Base-by-base conservation (phyloP, 495 filamentous ascomycete genomes). In the Hypoxylon lienhwacheense region DNA sequence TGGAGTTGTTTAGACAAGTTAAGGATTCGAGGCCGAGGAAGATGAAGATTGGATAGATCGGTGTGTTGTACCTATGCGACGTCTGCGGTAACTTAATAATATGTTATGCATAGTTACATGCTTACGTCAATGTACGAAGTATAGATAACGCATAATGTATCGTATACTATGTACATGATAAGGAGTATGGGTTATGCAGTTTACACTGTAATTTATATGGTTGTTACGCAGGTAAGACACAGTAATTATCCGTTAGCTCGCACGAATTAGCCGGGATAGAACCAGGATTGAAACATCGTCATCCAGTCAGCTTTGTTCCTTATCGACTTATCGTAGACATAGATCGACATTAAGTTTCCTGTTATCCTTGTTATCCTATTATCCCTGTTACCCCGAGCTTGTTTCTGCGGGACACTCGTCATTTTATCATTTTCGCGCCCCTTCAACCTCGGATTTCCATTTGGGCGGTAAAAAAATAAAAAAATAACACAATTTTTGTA, bases 401-500 rank as follows among this genome's bases (percentile, higher is more conserved):
- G 33, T 44, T 57, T 57, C 47, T 53, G 48, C 48, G 53, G 55
- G 55, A 59, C 31, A 10, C 34, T 50, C 51, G 54, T 59, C 53
- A 59, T 61, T 63, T 62, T 67, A n/a, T n/a, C n/a, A n/a, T n/a
- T n/a, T 58, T 54, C 62, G 65, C 58, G 46, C 36, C 42, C 50
- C 56, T 34, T 60, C 26, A 36, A 50, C 26, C 34, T 41, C 45
- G 32, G 47, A 40, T n/a, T n/a, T n/a, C n/a, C n/a, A n/a, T n/a
- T n/a, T n/a, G n/a, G n/a, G n/a, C n/a, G n/a, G n/a, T n/a, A n/a
- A n/a, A n/a, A n/a, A n/a, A n/a, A n/a, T n/a, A n/a, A n/a, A n/a
- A n/a, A n/a, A n/a, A n/a, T n/a, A n/a, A n/a, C n/a, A n/a, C n/a
- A 52, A 24, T 53, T 39, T 12, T 45, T 25, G 21, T n/a, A 21